Evolutionary conservation across 768 basidiomycete species (phyloP).

Genomic region (Boletales sp.): DNA sequence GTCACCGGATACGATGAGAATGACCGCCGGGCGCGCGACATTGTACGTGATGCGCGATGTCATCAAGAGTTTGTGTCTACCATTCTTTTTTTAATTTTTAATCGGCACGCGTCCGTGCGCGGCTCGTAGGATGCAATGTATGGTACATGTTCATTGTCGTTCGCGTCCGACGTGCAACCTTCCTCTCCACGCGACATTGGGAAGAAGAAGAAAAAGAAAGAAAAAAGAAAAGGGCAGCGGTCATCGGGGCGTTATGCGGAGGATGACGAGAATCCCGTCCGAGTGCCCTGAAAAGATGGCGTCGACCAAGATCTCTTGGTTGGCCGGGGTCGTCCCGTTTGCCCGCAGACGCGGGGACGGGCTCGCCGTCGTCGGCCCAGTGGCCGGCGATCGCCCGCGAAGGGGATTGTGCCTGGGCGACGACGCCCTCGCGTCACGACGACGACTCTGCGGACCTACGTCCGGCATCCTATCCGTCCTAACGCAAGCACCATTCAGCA

Average conservation of each 20-base stretch:
- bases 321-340: background rate
- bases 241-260: constrained; percentile 44
- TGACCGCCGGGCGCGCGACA: background rate
- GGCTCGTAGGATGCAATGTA: too few relatives aligned
- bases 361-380: background rate
- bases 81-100: too few relatives aligned
- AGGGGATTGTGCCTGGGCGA: constrained; percentile 1
- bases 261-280: constrained; percentile 78
- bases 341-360: background rate
- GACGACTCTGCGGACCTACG: constrained; percentile 27
- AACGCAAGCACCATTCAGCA: background rate
- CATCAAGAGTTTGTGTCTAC: background rate
- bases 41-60: background rate
- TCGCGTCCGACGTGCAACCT: too few relatives aligned
- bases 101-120: too few relatives aligned
- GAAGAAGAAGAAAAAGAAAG: background rate
- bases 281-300: constrained; percentile 86
- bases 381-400: constrained; percentile 8
- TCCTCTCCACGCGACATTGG: too few relatives aligned
- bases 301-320: constrained; percentile 55
- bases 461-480: constrained; percentile 29
- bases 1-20: background rate
- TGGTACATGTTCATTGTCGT: too few relatives aligned
- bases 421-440: constrained; percentile 23
- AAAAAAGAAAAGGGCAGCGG: background rate